These are phyloP conservation scores for Scytalidium lignicola DNA, from an alignment of 2,329 filamentous ascomycete species.

Conservation along the genomic window DNA sequence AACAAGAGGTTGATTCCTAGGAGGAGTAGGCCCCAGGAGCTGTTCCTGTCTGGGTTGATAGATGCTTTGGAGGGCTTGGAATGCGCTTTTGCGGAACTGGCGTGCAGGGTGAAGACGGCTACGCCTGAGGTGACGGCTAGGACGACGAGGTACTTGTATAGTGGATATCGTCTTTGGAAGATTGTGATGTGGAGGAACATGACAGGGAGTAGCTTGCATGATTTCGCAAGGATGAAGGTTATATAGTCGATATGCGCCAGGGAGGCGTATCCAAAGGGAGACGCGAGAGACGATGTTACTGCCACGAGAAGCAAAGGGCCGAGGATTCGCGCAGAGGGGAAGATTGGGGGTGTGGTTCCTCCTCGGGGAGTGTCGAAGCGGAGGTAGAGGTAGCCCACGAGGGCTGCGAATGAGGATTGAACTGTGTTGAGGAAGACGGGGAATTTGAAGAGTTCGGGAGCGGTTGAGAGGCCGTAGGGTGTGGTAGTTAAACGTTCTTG, in stretches of 20 bases:
- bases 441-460: constrained; percentile 79
- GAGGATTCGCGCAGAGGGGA: constrained; percentile 72
- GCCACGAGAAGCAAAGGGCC: constrained; percentile 78
- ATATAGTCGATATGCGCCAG: constrained; percentile 96
- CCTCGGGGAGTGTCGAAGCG: constrained; percentile 53
- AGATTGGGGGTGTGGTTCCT: constrained; percentile 55
- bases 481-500: constrained; percentile 98
- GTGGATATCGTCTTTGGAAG: constrained; percentile 81
- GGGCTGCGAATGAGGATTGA: constrained; percentile 82
- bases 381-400: constrained; percentile 79
- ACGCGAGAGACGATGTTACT: constrained; percentile 80
- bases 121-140: constrained; percentile 87
- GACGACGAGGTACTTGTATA: constrained; percentile 96
- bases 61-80: constrained; percentile 35
- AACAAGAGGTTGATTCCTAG: constrained; percentile 88
- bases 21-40: constrained; percentile 74
- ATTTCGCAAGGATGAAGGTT: constrained; percentile 94
- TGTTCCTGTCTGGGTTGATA: constrained; percentile 50
- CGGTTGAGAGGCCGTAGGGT: constrained; percentile 60
- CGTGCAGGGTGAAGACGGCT: constrained; percentile 88
- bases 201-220: constrained; percentile 96
- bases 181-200: constrained; percentile 95
- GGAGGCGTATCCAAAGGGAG: constrained; percentile 91
- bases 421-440: constrained; percentile 95
- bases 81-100: constrained; percentile 58